These are phyloP conservation scores for Zizania palustris DNA, from an alignment of 202 grass and related monocot species.

Conservation along the genomic window DNA sequence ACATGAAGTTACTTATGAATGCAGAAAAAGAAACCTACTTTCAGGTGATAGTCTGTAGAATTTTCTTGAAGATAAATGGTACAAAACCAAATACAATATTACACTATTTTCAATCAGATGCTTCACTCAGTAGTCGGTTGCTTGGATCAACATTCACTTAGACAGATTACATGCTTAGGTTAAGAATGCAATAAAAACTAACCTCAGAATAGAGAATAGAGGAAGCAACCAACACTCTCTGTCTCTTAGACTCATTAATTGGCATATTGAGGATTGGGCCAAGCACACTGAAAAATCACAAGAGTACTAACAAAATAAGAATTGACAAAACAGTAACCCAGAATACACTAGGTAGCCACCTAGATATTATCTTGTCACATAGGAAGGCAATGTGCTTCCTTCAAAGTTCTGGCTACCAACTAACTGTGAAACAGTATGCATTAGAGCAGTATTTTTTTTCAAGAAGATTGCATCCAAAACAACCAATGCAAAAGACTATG, in stretches of 20 bases:
- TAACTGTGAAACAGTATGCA: slow-evolving; percentile 26
- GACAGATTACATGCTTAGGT: slow-evolving; percentile 30
- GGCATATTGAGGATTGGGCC: slow-evolving; percentile 96
- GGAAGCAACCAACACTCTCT: slow-evolving; percentile 93
- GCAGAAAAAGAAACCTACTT: slow-evolving; percentile 5
- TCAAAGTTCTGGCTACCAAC: slow-evolving; percentile 28
- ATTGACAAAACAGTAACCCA: slow-evolving; percentile 22
- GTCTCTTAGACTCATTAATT: slow-evolving; percentile 90
- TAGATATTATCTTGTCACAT: slow-evolving; percentile 20
- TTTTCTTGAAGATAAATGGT: slow-evolving; percentile 11
- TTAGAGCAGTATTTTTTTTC: slow-evolving; percentile 5
- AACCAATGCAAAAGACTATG: slow-evolving; percentile 19
- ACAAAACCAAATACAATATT: slow-evolving; percentile 5
- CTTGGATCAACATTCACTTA: slow-evolving; percentile 13
- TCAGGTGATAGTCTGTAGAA: not conserved
- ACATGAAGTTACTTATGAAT: slow-evolving; percentile 8
- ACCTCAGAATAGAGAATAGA: slow-evolving; percentile 98
- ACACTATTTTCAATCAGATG: not conserved
- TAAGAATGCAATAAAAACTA: slow-evolving; percentile 45
- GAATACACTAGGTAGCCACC: slow-evolving; percentile 26
- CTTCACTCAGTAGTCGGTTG: not conserved
- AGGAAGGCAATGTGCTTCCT: slow-evolving; percentile 19
- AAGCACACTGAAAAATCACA: slow-evolving; percentile 78
- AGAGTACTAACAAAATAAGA: slow-evolving; percentile 38
- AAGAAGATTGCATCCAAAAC: not conserved